Evolutionary conservation across 2,329 filamentous ascomycete genomes (phyloP), one percentile per base, ranked within the genome.

Genomic region (Rhexocercosporidium sp.): DNA sequence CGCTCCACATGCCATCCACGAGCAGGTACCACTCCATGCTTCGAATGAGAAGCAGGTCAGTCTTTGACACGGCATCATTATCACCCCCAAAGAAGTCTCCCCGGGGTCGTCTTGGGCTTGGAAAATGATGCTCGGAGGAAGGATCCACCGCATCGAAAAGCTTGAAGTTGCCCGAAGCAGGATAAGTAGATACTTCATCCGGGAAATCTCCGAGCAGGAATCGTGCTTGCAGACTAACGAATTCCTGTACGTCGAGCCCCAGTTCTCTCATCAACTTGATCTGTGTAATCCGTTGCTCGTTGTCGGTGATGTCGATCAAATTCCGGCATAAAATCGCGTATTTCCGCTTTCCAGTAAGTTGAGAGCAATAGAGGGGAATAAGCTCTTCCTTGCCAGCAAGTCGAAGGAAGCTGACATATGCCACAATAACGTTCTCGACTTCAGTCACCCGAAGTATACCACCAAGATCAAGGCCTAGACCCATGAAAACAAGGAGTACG

Each of bases 341-440:
- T 69, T 86, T 85, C 69, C 90, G 85, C 14, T 87, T 82, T 7
- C 84, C 81, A 11, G 87, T 84, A 14, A 99, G 83, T 73, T 93
- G 90, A 9, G 93, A 93, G 69, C 92, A 94, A 78, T 99, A 99
- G 0, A 97, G 82, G 0, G 96, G 94, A 64, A 97, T 91, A 49
- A 96, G 81, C 69, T 95, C 90, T 67, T 91, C 88, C 64, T 96
- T 87, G 39, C 89, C 88, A 18, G 88, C 87, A 56, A 91, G 84
- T 51, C 92, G 88, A 44, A 99, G 81, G 68, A 92, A 90, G 73
- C 92, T 91, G 64, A 96, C 91, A 77, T 98, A 98, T 3, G 88
- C 90, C 0, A 91, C 88, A 62, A 97, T 83, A 56, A 95, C 88
- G 74, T 92, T 93, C 75, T 97, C 91, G 39, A 76, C 77, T 53